These are phyloP conservation scores for Elaeagnus macrophylla DNA, from an alignment of 306 rosid genomes.

Conservation along the genomic window DNA sequence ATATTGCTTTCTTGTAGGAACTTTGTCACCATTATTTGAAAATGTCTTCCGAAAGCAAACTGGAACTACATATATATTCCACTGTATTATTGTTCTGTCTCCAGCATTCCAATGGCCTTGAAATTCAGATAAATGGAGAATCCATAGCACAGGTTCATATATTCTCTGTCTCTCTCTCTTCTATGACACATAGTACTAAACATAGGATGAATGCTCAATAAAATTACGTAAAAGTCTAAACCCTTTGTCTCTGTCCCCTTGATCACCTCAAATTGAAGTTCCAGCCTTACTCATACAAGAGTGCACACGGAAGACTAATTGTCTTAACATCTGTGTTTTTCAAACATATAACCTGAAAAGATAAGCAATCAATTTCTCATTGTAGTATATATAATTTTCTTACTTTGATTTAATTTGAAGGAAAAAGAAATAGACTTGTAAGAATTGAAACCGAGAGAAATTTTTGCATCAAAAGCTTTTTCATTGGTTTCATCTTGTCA, in stretches of 20 bases:
- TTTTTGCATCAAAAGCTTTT: too few relatives aligned
- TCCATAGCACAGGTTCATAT: conserved; percentile 57
- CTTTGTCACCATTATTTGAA: conserved; percentile 56
- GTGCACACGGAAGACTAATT: not conserved
- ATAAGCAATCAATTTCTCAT: too few relatives aligned
- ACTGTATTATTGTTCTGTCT: conserved; percentile 52
- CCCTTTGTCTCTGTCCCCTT: too few relatives aligned
- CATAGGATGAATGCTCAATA: not conserved
- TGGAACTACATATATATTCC: conserved; percentile 71
- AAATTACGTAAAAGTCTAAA: too few relatives aligned
- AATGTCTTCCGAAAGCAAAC: conserved; percentile 52
- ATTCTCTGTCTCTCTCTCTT: conserved; percentile 7
- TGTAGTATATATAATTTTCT: too few relatives aligned
- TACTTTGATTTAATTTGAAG: too few relatives aligned
- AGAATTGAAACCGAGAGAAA: too few relatives aligned
- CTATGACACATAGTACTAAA: not conserved
- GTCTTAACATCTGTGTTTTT: not conserved
- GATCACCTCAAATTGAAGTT: too few relatives aligned
- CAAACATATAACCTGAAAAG: too few relatives aligned
- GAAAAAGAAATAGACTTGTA: too few relatives aligned
- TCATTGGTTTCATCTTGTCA: not conserved
- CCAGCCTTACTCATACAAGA: too few relatives aligned
- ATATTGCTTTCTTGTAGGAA: conserved; percentile 43
- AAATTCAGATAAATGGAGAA: conserved; percentile 38
- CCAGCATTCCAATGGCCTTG: conserved; percentile 28